phyloP scores from a whole-genome alignment of 176 grass and related monocot genomes.

The Puya raimondii region DNA sequence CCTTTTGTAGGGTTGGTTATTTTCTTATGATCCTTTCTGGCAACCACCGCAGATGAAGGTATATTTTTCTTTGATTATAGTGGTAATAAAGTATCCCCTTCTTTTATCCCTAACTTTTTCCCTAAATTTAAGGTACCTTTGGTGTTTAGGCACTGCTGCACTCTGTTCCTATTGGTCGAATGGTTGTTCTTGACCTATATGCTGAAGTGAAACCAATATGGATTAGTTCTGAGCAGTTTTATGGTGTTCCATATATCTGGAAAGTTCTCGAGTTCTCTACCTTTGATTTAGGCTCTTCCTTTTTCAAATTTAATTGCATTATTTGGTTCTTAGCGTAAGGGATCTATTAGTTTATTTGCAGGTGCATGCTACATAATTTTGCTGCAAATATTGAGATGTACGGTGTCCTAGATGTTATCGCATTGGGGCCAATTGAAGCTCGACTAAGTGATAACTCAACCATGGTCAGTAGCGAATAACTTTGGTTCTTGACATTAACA shows the following conservation, averaged over 20 bases:
- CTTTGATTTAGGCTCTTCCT: conserved; percentile 4
- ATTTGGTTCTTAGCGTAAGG: conserved; percentile 10
- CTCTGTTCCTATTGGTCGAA: conserved; percentile 75
- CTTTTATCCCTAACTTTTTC: neutral
- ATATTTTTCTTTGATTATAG: neutral
- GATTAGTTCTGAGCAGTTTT: conserved; percentile 71
- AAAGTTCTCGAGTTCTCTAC: conserved; percentile 29
- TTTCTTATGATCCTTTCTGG: conserved; percentile 92
- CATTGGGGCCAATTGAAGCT: conserved; percentile 74
- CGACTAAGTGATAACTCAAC: conserved; percentile 69
- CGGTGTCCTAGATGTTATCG: conserved; percentile 60
- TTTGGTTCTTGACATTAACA: neutral
- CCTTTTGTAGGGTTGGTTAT: conserved; percentile 65
- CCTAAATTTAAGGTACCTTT: conserved; percentile 14
- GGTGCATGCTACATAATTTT: conserved; percentile 97
- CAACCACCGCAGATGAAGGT: conserved; percentile 90
- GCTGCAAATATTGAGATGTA: conserved; percentile 92
- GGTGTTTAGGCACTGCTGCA: conserved; percentile 60
- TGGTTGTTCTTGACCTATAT: conserved; percentile 93
- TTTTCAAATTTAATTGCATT: neutral
- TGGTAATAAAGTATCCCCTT: neutral
- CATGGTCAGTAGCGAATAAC: conserved; percentile 39
- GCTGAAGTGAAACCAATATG: conserved; percentile 92
- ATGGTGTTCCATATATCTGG: conserved; percentile 94
- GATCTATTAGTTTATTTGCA: conserved; percentile 20